Evolutionary conservation across 345 rosid species (phyloP).

Genomic region (Gossypium australe): DNA sequence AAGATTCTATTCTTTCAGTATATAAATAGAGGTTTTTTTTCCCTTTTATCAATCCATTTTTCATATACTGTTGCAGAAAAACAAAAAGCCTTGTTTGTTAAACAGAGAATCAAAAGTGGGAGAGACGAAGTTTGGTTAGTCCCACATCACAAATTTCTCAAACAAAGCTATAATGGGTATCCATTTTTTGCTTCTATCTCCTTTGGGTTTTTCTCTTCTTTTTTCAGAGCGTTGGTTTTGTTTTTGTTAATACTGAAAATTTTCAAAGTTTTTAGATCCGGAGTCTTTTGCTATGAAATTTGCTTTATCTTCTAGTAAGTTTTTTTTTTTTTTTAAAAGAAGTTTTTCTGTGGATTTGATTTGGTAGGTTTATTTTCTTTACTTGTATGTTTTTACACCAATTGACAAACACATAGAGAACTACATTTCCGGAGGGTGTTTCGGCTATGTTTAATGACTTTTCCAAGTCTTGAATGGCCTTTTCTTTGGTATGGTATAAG

Average conservation of each 20-base stretch:
- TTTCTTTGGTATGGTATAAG: constrained; percentile 10
- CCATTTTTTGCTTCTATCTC: constrained; percentile 18
- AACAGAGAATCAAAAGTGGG: constrained; percentile 7
- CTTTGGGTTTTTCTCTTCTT: constrained; percentile 7
- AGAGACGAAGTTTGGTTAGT: constrained; percentile 13
- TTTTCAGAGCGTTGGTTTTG: constrained; percentile 2
- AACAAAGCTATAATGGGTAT: constrained; percentile 45
- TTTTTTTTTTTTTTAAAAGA: background rate
- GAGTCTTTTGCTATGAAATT: constrained; percentile 11
- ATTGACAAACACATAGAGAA: background rate
- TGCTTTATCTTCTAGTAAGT: constrained; percentile 15
- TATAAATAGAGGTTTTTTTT: constrained; percentile 22
- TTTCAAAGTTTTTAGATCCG: constrained; percentile 7
- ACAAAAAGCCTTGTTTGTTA: background rate
- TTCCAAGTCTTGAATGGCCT: constrained; percentile 5
- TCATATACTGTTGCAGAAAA: background rate
- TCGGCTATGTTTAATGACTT: background rate
- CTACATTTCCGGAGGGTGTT: background rate
- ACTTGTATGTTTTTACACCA: background rate
- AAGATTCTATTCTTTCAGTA: constrained; percentile 19
- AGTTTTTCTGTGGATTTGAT: constrained; percentile 6
- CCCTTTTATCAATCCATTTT: background rate
- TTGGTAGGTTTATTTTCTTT: background rate
- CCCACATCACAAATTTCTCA: constrained; percentile 20
- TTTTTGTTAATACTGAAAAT: background rate